Evolutionary conservation across 495 filamentous ascomycete genomes (phyloP), one percentile per base, ranked within the genome.

Genomic region (Halenospora varia): DNA sequence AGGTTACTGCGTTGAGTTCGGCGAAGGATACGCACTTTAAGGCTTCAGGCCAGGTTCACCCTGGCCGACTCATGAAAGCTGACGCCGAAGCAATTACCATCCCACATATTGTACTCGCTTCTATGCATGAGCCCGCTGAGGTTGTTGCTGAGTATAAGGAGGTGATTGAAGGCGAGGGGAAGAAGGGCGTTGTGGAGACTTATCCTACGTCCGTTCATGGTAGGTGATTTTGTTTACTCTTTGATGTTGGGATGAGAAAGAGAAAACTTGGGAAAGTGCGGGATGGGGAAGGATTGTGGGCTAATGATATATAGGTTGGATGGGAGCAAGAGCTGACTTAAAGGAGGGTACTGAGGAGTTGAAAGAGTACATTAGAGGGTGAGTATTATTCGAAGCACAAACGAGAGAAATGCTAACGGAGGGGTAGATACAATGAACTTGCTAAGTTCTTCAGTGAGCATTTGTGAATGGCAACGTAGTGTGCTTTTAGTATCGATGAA

Each of bases 301-400:
- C 26, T 44, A 42, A 42, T 9, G 10, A 2, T 17, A 44, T 54
- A 20, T 25, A 45, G 39, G n/a, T 86, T n/a, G 83, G 78, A 78
- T 86, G 83, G 78, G 80, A 1, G 79, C 82, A 0, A 71, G 82
- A 35, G 79, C 82, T 0, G 66, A 82, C n/a, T 59, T 85, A 10
- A 70, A 72, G 25, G 65, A 77, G n/a, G 70, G 78, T 59, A 73
- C n/a, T n/a, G n/a, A 72, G 41, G 77, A 75, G 51, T 60, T 63
- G 56, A 76, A 71, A 53, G 78, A 81, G 65, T 86, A 77, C 64
- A 64, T 71, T 57, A 76, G 77, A 26, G 82, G 59, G 53, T 57
- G 20, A 25, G 18, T 49, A 24, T 25, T 49, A 8, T 13, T 3
- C 2, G 3, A 19, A 20, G 19, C 17, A 23, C 25, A n/a, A n/a